These are phyloP conservation scores for Suillus ampliporus DNA, from an alignment of 768 basidiomycete genomes.

Conservation along the genomic window DNA sequence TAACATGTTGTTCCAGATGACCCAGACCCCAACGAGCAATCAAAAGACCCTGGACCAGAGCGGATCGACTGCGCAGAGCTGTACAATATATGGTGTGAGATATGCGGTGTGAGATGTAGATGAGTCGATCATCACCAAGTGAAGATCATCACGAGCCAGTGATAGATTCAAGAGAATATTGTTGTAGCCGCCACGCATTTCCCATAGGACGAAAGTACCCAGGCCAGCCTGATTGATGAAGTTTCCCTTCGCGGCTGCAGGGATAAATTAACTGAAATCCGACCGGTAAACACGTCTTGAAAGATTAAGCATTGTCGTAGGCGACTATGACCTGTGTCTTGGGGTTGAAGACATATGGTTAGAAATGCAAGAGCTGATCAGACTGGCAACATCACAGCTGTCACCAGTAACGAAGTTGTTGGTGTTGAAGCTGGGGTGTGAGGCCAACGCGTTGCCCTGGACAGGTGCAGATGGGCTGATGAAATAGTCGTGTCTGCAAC, in stretches of 20 bases:
- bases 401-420: constrained; percentile 55
- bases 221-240: constrained; percentile 42
- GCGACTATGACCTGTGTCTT: constrained; percentile 61
- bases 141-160: constrained; percentile 13
- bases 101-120: background rate
- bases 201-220: constrained; percentile 51
- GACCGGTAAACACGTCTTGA: constrained; percentile 40
- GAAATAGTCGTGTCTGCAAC: constrained; percentile 81
- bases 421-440: constrained; percentile 59
- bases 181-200: constrained; percentile 49
- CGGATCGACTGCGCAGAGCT: constrained; percentile 7
- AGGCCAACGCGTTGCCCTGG: constrained; percentile 38
- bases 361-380: constrained; percentile 35
- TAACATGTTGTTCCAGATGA: too few relatives aligned
- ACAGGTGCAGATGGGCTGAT: constrained; percentile 32
- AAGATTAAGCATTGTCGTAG: constrained; percentile 68
- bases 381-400: constrained; percentile 56
- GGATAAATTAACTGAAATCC: constrained; percentile 5
- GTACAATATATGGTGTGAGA: constrained; percentile 12
- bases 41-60: background rate
- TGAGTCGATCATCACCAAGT: constrained; percentile 15
- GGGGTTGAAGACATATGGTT: constrained; percentile 74
- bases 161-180: constrained; percentile 38
- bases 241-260: constrained; percentile 47
- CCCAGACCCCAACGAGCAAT: background rate